Evolutionary conservation across 768 basidiomycete genomes (phyloP), one percentile per base, ranked within the genome.

Genomic region (Psilocybe cubensis): DNA sequence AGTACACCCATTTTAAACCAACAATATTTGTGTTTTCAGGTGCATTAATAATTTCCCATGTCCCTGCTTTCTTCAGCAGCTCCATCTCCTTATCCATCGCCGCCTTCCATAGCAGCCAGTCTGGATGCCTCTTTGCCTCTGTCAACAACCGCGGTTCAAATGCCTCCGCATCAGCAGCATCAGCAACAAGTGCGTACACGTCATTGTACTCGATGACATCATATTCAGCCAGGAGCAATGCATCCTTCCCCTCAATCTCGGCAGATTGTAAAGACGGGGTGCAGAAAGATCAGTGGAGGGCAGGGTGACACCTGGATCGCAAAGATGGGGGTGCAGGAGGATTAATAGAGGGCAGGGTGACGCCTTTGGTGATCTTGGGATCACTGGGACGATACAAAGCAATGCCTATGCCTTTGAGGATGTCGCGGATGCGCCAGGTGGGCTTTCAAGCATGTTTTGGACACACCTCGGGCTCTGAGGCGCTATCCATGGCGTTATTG

Each of bases 1-100:
- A 58, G 58, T 72, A 79, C 17, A 75, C 70, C 71, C 74, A 72
- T 53, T 72, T 73, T 1, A 62, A 74, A 0, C 64, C 62, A n/a
- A n/a, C n/a, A n/a, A n/a, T n/a, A n/a, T n/a, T n/a, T n/a, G n/a
- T n/a, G 44, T 40, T 68, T 60, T 72, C 73, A 77, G 0, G 70
- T 74, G 0, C 66, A 67, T 12, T n/a, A n/a, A n/a, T n/a, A n/a
- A n/a, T n/a, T n/a, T n/a, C n/a, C n/a, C n/a, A n/a, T n/a, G n/a
- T n/a, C n/a, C n/a, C n/a, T n/a, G 64, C 64, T 2, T 57, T 46
- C 14, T 52, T 40, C 9, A 71, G 50, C 3, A 48, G 57, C 63
- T 65, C 61, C 58, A 79, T 24, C 56, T 74, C 72, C 9, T 68
- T 65, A 1, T 63, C 9, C 3, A 74, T 69, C 10, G 61, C 67